Evolutionary conservation across 176 grass and related monocot genomes (phyloP), one percentile per base, ranked within the genome.

Genomic region (Rhynchospora tenuis): DNA sequence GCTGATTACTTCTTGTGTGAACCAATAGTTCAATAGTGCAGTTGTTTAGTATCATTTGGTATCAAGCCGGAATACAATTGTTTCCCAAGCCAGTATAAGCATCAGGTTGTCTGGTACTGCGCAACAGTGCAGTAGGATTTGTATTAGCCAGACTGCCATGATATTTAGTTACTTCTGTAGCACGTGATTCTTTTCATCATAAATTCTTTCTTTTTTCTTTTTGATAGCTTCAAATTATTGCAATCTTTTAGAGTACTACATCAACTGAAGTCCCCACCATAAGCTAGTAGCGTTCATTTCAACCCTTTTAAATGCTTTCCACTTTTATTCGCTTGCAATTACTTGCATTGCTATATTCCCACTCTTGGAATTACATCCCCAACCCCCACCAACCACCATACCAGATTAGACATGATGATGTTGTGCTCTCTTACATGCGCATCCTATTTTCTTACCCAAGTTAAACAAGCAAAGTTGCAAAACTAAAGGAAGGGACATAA

Each of bases 401-500:
- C 26, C 46, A 54, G 80, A 82, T 66, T 82, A 82, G 80, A 54
- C 80, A 27, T 67, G 16, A 17, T 65, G 80, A 68, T 67, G 43
- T 82, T 60, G 52, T 65, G 45, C 80, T 52, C 9, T 81, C 61
- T 82, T 48, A 51, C 80, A 65, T 62, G 50, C 72, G 15, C 20
- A 15, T 6, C 44, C 22, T 74, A 74, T 74, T 52, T 51, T 46
- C 43, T 23, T 74, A 6, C 20, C 17, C n/a, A 52, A 75, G 20
- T 23, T 54, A 28, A 75, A 75, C 71, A 27, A 75, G 42, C 45
- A 74, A 15, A 14, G 28, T 23, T 1, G 70, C 50, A 7, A 75
- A 54, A 27, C 47, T 29, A 27, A 27, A 15, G 0, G 11, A 12
- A 51, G 11, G 11, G 48, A 10, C 47, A 6, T 0, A 50, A 50